phyloP scores from a whole-genome alignment of 164 flowering plant species.

The Annona cherimola region DNA sequence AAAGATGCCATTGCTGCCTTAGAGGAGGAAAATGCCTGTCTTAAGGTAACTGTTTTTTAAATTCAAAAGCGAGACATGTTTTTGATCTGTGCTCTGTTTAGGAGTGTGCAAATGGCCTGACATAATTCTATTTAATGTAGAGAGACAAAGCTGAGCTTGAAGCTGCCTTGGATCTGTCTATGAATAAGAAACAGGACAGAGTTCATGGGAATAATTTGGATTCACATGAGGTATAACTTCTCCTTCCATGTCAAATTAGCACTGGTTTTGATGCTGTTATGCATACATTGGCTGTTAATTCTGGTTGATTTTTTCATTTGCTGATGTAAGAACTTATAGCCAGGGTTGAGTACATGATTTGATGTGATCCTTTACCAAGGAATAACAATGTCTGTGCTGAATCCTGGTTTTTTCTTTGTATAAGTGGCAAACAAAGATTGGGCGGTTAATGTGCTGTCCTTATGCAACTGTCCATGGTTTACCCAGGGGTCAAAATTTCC shows the following conservation, averaged over 20 bases:
- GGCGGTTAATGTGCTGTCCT: no score
- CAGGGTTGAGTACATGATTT: no score
- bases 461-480: no score
- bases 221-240: neutral
- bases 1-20: constrained; percentile 41
- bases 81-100: neutral
- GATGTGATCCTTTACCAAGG: no score
- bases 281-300: no score
- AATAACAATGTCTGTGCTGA: no score
- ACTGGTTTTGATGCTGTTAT: no score
- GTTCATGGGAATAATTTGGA: constrained; percentile 21
- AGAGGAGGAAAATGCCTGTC: constrained; percentile 60
- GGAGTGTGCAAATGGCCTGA: neutral
- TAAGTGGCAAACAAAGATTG: no score
- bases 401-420: no score
- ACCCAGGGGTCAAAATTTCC: no score
- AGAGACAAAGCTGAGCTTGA: constrained; percentile 54
- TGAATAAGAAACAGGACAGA: constrained; percentile 17
- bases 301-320: no score
- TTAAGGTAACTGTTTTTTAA: constrained; percentile 47
- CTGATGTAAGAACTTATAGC: neutral
- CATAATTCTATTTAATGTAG: constrained; percentile 28
- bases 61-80: neutral
- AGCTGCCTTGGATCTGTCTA: constrained; percentile 34
- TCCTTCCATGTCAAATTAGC: neutral